Evolutionary conservation across 768 basidiomycete genomes (phyloP).

Genomic region (Rickenella mellea): DNA sequence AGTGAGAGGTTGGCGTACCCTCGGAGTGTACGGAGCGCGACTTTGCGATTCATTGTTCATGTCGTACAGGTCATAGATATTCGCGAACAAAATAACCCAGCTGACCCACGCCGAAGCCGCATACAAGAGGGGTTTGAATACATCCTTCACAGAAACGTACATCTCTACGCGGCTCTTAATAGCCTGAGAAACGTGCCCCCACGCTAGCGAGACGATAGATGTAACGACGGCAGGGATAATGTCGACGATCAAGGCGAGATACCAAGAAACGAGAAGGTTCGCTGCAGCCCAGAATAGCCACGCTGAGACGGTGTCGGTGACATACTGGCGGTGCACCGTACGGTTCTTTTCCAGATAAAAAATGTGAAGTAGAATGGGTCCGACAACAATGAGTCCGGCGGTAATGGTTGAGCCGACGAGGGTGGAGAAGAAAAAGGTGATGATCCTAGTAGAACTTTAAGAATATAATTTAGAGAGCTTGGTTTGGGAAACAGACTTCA

Average conservation of each 20-base stretch:
- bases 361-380: constrained; percentile 57
- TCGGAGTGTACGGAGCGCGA: constrained; percentile 49
- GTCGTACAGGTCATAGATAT: constrained; percentile 53
- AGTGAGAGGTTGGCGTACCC: constrained; percentile 26
- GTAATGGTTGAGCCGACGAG: constrained; percentile 64
- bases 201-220: constrained; percentile 43
- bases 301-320: constrained; percentile 58
- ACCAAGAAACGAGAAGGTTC: constrained; percentile 74
- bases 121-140: constrained; percentile 63
- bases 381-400: constrained; percentile 49
- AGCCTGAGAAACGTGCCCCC: constrained; percentile 69
- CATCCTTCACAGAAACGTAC: constrained; percentile 62
- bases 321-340: constrained; percentile 36
- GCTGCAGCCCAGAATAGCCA: constrained; percentile 81
- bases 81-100: constrained; percentile 66
- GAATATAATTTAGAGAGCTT: not conserved
- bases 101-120: constrained; percentile 61
- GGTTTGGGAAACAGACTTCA: constrained; percentile 31
- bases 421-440: constrained; percentile 59
- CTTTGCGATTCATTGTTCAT: constrained; percentile 27
- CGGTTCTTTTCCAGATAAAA: constrained; percentile 53
- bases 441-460: constrained; percentile 29
- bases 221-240: constrained; percentile 49
- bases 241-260: constrained; percentile 63
- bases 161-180: constrained; percentile 60